Base-by-base conservation (phyloP, 495 filamentous ascomycete genomes). In the Zalerion maritima region DNA sequence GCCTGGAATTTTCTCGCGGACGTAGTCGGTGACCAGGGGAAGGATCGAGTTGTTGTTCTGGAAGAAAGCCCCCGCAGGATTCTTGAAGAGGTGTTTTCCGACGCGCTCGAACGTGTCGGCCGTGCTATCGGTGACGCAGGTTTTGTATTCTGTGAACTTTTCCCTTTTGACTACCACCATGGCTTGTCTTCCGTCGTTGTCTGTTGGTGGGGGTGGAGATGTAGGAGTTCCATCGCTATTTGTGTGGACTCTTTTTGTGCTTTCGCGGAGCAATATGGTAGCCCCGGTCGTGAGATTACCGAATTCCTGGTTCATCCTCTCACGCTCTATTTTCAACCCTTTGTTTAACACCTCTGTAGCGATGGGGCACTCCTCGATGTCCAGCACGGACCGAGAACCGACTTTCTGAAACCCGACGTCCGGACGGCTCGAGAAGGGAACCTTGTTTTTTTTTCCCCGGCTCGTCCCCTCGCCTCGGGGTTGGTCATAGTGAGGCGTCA, bases 11-110 rank as follows among this genome's bases (percentile, higher is more conserved):
- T 82, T 71, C 26, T 75, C 60, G 28, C 89, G 83, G 57, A 97
- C 82, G 61, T 87, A 94, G 35, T 73, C 67, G 8, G 85, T 94
- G 57, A 97, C 94, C 7, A 52, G 54, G 22, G 80, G 69, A n/a
- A 97, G 75, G 56, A 97, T 94, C 26, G 84, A 92, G 59, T 97
- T 97, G 67, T 97, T 97, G 61, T 97, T 97, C 47, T 97, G 89
- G 71, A 97, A 97, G 68, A 97, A 97, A 24, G 78, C 62, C 21
- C 84, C 84, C 12, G 89, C 89, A 18, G 77, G 81, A 64, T 87
- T 94, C 46, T 67, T 69, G 63, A 97, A 92, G 48, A 74, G 54
- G 58, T 77, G 92, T 50, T 75, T 49, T 43, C 82, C 82, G 31
- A 97, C 62, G 50, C 91, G 93, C 49, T 97, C 89, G 22, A 76